Evolutionary conservation across 257 asterid genomes (phyloP).

Genomic region (Solanum appendiculatum): DNA sequence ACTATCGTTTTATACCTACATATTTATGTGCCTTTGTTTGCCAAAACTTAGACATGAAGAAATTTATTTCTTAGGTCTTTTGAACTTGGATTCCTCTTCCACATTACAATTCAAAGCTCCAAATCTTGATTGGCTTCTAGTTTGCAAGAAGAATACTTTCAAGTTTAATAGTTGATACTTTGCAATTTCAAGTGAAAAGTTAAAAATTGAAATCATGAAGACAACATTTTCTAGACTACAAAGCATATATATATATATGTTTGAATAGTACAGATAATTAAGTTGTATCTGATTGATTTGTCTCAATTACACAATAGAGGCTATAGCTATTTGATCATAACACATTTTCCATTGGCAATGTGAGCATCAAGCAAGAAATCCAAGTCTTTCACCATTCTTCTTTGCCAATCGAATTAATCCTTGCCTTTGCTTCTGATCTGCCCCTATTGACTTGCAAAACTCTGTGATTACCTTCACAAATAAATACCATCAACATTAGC

Average conservation of each 20-base stretch:
- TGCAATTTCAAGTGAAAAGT: background rate
- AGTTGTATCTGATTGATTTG: background rate
- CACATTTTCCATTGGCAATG: background rate
- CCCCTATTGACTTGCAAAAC: conserved; percentile 93
- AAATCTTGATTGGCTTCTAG: background rate
- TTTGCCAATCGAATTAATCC: conserved; percentile 84
- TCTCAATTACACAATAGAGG: background rate
- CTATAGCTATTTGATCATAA: background rate
- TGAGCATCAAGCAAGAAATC: conserved; percentile 72
- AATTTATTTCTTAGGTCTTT: background rate
- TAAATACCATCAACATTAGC: background rate
- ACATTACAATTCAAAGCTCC: background rate
- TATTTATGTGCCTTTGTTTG: no score
- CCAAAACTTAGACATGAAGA: background rate
- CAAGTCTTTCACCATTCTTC: conserved; percentile 87
- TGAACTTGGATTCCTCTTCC: background rate
- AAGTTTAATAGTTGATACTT: background rate
- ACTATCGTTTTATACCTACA: no score
- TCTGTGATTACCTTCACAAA: conserved; percentile 72
- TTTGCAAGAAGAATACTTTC: background rate
- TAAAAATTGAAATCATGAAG: background rate
- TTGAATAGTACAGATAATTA: background rate
- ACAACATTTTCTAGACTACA: background rate
- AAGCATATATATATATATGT: background rate
- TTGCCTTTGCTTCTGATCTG: conserved; percentile 80